phyloP scores from a whole-genome alignment of 2,329 filamentous ascomycete species.

The Talaromyces albobiverticillius region DNA sequence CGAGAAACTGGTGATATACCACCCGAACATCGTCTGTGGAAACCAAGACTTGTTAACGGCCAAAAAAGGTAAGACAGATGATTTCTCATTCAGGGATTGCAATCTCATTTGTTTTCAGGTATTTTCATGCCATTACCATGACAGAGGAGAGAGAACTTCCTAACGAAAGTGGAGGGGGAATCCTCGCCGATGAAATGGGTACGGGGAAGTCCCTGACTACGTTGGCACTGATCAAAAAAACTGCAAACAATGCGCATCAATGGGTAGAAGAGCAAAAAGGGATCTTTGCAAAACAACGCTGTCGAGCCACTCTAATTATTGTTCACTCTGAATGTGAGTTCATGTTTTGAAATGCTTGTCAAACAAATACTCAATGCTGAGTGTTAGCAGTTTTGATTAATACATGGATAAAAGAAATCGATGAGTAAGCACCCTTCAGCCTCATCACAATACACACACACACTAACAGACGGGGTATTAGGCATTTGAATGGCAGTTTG shows the following conservation, averaged over 20 bases:
- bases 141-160: slow-evolving; percentile 18
- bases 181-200: slow-evolving; percentile 62
- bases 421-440: slow-evolving; percentile 26
- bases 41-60: slow-evolving; percentile 20
- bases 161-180: slow-evolving; percentile 39
- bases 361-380: slow-evolving; percentile 13
- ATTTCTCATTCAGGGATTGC: background rate
- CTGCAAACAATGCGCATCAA: slow-evolving; percentile 32
- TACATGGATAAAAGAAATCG: slow-evolving; percentile 41
- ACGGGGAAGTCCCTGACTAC: slow-evolving; percentile 58
- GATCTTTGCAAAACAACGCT: slow-evolving; percentile 9
- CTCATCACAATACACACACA: background rate
- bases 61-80: slow-evolving; percentile 19
- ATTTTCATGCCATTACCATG: slow-evolving; percentile 42
- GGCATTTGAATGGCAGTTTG: slow-evolving; percentile 32
- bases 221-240: slow-evolving; percentile 48
- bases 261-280: slow-evolving; percentile 30
- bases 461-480: slow-evolving; percentile 16
- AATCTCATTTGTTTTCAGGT: slow-evolving; percentile 20
- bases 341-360: background rate
- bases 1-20: slow-evolving; percentile 27
- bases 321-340: slow-evolving; percentile 43
- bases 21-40: slow-evolving; percentile 27
- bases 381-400: slow-evolving; percentile 36
- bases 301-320: slow-evolving; percentile 45